Evolutionary conservation across 106 monocot species (phyloP), one percentile per base, ranked within the genome.

Genomic region (Alisma plantagoaquatica): DNA sequence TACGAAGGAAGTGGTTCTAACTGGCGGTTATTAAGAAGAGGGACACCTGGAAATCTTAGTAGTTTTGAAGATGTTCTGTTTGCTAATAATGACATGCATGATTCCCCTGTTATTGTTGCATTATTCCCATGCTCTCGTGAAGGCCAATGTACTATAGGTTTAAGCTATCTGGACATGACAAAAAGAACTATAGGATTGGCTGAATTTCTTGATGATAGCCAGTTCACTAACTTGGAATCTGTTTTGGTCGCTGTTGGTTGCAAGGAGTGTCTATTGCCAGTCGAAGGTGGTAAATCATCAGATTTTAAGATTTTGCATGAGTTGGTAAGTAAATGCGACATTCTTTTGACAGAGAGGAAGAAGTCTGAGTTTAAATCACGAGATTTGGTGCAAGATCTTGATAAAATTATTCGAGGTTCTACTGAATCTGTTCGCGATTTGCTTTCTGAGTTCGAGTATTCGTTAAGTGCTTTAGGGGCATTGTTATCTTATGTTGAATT

Each of bases 11-110:
- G 81, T 72, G 96, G 84, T 51, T 81, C 96, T 30, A 98, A 85
- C 51, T 98, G 96, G 96, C 60, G 78, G 35, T 69, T 89, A 68
- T 57, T 68, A 21, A 98, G 82, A 74, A 54, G 65, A 55, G 96
- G 88, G 43, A 89, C 89, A 57, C 96, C 96, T 19, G 96, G 96
- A 3, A 98, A 85, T 42, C 72, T 89, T 66, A 89, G 89, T 48
- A 73, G 69, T 53, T 98, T 98, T 74, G 96, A 98, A 81, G 89
- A 98, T 53, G 52, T 98, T 63, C 73, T 98, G 64, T 98, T 98
- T 75, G 84, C 96, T 54, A 98, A 89, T 74, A 98, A 81, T 67
- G 96, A 89, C 54, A 98, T 98, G 96, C 89, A 98, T 44, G 96
- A 98, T 64, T 75, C 84, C 24, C 96, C 96, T 49, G 96, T 85